phyloP scores from a whole-genome alignment of 352 stramenopile species.

The Peronospora belbahrii region DNA sequence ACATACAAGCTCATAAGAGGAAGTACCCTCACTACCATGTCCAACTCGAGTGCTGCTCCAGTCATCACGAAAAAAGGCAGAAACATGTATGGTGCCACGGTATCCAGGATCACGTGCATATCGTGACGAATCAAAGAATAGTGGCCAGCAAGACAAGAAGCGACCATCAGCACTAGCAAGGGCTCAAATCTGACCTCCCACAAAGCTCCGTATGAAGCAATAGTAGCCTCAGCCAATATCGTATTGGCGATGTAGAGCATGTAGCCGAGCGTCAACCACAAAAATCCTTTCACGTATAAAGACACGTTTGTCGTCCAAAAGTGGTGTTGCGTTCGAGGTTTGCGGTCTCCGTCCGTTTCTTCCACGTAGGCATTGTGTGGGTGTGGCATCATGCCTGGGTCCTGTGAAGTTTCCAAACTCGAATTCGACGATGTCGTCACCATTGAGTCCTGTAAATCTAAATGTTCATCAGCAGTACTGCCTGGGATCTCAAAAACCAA shows the following conservation, averaged over 20 bases:
- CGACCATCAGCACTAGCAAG: constrained; percentile 59
- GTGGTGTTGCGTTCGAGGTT: background rate
- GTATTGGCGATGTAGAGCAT: constrained; percentile 51
- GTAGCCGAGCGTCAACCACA: constrained; percentile 56
- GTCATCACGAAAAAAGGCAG: constrained; percentile 78
- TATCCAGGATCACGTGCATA: constrained; percentile 73
- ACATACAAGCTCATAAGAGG: constrained; percentile 65
- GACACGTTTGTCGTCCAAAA: constrained; percentile 25
- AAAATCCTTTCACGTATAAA: constrained; percentile 53
- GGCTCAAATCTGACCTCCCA: constrained; percentile 73
- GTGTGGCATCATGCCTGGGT: constrained; percentile 36
- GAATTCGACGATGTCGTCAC: constrained; percentile 6
- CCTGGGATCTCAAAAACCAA: constrained; percentile 55
- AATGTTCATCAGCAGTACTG: constrained; percentile 29
- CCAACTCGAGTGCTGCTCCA: constrained; percentile 53
- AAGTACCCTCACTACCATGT: constrained; percentile 50
- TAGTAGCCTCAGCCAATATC: constrained; percentile 36
- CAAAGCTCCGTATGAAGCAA: constrained; percentile 34
- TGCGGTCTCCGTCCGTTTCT: constrained; percentile 9
- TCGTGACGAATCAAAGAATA: constrained; percentile 56
- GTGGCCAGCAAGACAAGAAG: constrained; percentile 56
- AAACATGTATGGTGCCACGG: constrained; percentile 59
- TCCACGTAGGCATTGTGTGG: constrained; percentile 56
- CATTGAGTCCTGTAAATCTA: constrained; percentile 20
- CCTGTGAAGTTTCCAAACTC: constrained; percentile 20